A percentile compares a stretch with the other conserved stretches of the same genome.
phyloP scores from a whole-genome alignment of 768 basidiomycete genomes.

The Mycena galericulata region DNA sequence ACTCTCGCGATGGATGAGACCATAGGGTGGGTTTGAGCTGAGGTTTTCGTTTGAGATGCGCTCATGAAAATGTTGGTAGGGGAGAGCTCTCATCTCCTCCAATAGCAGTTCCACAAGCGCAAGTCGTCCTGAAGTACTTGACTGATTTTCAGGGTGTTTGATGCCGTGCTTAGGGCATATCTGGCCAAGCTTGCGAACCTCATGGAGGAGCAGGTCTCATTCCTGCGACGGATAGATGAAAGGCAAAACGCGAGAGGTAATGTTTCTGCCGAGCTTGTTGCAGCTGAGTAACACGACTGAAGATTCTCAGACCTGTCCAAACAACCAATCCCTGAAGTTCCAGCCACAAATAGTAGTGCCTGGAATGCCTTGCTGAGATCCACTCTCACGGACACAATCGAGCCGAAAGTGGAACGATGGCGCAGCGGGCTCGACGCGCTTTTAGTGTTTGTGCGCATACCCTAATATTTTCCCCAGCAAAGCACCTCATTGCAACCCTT shows the following conservation, averaged over 20 bases:
- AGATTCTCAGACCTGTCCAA: constrained; percentile 31
- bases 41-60: no score
- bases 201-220: constrained; percentile 25
- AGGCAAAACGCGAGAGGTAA: constrained; percentile 23
- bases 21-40: no score
- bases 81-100: neutral
- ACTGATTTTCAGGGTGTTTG: neutral
- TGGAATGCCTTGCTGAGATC: constrained; percentile 36
- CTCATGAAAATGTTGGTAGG: neutral
- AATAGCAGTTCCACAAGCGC: neutral
- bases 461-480: no score
- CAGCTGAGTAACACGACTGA: no score
- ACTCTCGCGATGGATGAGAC: no score
- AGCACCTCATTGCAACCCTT: neutral
- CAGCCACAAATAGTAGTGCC: constrained; percentile 35
- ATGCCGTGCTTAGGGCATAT: neutral
- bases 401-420: constrained; percentile 36
- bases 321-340: constrained; percentile 35
- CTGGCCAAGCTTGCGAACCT: constrained; percentile 11
- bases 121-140: neutral
- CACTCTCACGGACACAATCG: constrained; percentile 18
- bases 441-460: constrained; percentile 34
- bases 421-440: constrained; percentile 36
- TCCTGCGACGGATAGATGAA: constrained; percentile 23
- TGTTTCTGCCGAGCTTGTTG: neutral